phyloP scores from a whole-genome alignment of 2,329 filamentous ascomycete genomes.

The Pseudocercospora cruenta region DNA sequence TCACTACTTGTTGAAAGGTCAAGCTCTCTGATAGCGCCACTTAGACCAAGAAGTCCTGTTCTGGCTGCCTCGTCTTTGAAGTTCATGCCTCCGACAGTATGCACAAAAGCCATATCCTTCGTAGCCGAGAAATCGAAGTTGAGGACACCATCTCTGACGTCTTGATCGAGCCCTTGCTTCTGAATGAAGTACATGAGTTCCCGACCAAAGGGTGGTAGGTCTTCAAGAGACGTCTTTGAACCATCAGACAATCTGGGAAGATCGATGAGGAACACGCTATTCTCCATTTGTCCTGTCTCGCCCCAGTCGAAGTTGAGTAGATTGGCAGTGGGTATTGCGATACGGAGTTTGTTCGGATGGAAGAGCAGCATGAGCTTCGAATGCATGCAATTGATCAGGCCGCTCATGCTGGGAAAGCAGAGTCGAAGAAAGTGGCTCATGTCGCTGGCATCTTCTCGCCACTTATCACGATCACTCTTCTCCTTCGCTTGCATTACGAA shows the following conservation, averaged over 20 bases:
- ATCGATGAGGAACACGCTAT: conserved; percentile 90
- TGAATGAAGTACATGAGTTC: conserved; percentile 73
- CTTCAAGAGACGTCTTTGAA: conserved; percentile 32
- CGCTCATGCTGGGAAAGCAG: conserved; percentile 82
- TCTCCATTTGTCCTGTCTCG: conserved; percentile 81
- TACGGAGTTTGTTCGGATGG: conserved; percentile 70
- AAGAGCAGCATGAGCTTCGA: conserved; percentile 93
- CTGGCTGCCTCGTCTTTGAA: conserved; percentile 44
- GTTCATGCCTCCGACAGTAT: conserved; percentile 63
- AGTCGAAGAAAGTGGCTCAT: conserved; percentile 56
- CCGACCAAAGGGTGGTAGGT: conserved; percentile 63
- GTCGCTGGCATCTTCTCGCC: conserved; percentile 34
- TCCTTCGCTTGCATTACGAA: conserved; percentile 64
- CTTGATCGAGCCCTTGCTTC: conserved; percentile 66
- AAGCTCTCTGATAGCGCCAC: conserved; percentile 65
- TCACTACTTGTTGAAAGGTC: conserved; percentile 52
- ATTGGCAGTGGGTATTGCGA: conserved; percentile 88
- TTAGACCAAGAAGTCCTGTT: conserved; percentile 76
- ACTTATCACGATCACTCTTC: conserved; percentile 41
- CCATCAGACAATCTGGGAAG: conserved; percentile 63
- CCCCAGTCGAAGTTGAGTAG: conserved; percentile 88
- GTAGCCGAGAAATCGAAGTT: conserved; percentile 84
- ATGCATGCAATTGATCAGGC: conserved; percentile 77
- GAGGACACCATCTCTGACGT: conserved; percentile 68
- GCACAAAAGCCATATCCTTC: conserved; percentile 74